phyloP scores from a whole-genome alignment of 768 basidiomycete species.

The Mycena latifolia region DNA sequence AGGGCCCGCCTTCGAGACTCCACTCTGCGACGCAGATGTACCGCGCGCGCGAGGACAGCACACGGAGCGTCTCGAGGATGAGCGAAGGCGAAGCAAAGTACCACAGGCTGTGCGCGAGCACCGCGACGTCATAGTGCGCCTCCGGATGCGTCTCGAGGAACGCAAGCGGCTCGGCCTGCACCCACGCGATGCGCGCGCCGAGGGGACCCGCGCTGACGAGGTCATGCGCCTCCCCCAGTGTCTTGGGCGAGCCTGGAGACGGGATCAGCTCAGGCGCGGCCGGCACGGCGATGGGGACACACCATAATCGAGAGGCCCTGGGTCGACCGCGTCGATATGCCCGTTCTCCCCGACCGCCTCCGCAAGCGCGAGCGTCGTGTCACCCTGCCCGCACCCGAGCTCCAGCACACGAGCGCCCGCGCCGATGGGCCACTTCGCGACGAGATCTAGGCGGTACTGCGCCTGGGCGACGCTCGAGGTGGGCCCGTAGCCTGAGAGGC shows the following conservation, averaged over 20 bases:
- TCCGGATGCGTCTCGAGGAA: constrained; percentile 39
- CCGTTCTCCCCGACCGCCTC: constrained; percentile 48
- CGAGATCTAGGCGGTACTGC: constrained; percentile 49
- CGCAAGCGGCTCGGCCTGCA: constrained; percentile 44
- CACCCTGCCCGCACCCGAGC: constrained; percentile 57
- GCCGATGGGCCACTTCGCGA: constrained; percentile 44
- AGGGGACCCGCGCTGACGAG: constrained; percentile 44
- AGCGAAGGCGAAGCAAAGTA: constrained; percentile 53
- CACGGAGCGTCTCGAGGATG: constrained; percentile 44
- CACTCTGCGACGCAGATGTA: constrained; percentile 51
- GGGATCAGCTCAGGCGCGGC: too few relatives aligned
- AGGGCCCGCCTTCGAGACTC: constrained; percentile 36
- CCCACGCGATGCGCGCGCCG: constrained; percentile 50
- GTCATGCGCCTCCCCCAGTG: constrained; percentile 51
- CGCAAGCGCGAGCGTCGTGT: constrained; percentile 52
- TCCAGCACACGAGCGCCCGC: constrained; percentile 49
- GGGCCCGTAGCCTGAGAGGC: constrained; percentile 34
- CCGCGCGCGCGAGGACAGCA: constrained; percentile 39
- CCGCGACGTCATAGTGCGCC: constrained; percentile 45
- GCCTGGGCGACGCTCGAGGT: constrained; percentile 33
- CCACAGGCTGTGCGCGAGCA: constrained; percentile 53
- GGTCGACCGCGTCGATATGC: constrained; percentile 54
- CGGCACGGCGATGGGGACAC: background rate
- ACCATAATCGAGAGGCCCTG: constrained; percentile 52
- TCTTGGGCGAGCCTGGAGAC: constrained; percentile 52